These are phyloP conservation scores for Sungouiozyma intestinalis DNA, from an alignment of 805 yeast genomes.

Conservation along the genomic window DNA sequence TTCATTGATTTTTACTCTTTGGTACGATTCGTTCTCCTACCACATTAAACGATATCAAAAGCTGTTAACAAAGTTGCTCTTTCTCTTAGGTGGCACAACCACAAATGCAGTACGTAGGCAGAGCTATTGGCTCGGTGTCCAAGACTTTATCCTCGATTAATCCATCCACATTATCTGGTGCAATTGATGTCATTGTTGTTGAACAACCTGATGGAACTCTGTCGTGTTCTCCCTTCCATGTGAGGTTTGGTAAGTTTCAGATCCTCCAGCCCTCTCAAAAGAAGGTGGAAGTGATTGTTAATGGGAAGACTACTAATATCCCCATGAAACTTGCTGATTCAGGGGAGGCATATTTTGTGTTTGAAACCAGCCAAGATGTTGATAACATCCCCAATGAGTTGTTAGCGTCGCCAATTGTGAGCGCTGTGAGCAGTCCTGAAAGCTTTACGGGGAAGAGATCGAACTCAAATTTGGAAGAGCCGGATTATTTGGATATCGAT, in stretches of 20 bases:
- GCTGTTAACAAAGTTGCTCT: no score
- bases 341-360: conserved; percentile 96
- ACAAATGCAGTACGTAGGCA: conserved; percentile 88
- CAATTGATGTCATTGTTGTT: conserved; percentile 90
- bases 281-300: conserved; percentile 80
- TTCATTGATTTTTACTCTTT: no score
- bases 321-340: conserved; percentile 97
- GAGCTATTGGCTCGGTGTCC: conserved; percentile 90
- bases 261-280: conserved; percentile 89
- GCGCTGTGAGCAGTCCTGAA: conserved; percentile 54
- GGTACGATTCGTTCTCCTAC: no score
- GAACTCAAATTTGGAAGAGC: conserved; percentile 19
- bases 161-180: conserved; percentile 94
- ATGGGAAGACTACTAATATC: conserved; percentile 66
- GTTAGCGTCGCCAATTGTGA: conserved; percentile 77
- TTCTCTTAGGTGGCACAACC: not conserved
- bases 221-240: conserved; percentile 93
- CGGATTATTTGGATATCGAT: conserved; percentile 26
- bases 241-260: conserved; percentile 90
- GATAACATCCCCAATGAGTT: conserved; percentile 62
- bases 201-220: conserved; percentile 73
- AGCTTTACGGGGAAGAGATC: conserved; percentile 15
- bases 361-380: conserved; percentile 58
- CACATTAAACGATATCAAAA: no score
- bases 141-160: conserved; percentile 95